Percentiles rank a stretch among this genome's conserved stretches.
Evolutionary conservation across 2,329 filamentous ascomycete genomes (phyloP).

Genomic region (Bimuria novae-zelandiae): DNA sequence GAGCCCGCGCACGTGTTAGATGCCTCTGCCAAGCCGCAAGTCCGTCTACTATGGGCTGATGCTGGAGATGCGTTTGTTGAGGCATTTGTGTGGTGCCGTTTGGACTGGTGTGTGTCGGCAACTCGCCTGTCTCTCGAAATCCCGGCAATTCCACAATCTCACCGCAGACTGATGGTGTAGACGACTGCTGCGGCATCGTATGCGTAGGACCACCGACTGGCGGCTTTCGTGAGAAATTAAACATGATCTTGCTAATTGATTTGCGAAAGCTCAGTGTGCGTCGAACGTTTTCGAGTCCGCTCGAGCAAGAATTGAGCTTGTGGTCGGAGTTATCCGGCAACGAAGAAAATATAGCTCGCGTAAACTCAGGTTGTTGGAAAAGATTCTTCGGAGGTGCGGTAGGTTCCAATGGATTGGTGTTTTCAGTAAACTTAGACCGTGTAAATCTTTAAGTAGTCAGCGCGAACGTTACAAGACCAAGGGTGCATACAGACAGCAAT

Average conservation of each 20-base stretch:
- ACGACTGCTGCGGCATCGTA: background rate
- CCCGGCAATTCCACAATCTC: background rate
- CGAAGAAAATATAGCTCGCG: background rate
- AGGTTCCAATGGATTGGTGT: background rate
- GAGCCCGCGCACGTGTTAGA: background rate
- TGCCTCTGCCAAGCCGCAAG: background rate
- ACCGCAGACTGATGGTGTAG: background rate
- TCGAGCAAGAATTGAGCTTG: background rate
- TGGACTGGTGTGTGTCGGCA: background rate
- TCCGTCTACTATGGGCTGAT: background rate
- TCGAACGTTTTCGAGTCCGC: background rate
- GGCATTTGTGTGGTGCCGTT: background rate
- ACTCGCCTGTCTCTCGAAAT: background rate
- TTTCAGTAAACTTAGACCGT: too few species aligned
- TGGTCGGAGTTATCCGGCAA: background rate
- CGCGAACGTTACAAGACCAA: background rate
- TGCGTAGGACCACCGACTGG: background rate
- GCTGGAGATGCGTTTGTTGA: background rate
- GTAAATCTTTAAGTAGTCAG: background rate
- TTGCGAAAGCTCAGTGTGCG: background rate
- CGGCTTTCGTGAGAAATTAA: background rate
- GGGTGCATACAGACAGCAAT: constrained; percentile 1
- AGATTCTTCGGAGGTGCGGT: background rate
- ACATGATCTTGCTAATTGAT: background rate
- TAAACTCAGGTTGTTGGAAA: background rate